These are phyloP conservation scores for Diaporthe helianthi DNA, from an alignment of 2,329 filamentous ascomycete genomes.

Conservation along the genomic window DNA sequence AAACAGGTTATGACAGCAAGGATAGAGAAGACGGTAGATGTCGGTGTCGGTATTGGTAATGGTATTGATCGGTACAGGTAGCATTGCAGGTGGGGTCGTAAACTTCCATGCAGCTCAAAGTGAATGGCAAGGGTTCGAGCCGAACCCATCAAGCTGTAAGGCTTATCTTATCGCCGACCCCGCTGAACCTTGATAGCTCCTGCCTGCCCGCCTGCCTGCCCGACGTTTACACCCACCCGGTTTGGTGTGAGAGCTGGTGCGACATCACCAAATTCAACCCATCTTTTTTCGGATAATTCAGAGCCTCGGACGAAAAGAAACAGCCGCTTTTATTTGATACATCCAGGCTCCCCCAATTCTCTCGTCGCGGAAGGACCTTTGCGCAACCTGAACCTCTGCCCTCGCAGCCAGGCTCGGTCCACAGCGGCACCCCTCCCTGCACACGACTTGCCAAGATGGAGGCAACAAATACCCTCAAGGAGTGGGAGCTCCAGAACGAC, in stretches of 20 bases:
- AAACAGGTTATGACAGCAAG: neutral
- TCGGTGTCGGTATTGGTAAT: neutral
- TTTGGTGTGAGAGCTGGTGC: neutral
- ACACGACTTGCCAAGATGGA: conserved; percentile 28
- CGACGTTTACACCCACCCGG: conserved; percentile 25
- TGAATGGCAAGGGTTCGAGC: neutral
- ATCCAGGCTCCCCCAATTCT: neutral
- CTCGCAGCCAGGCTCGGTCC: neutral
- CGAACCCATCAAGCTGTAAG: neutral
- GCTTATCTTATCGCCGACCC: conserved; percentile 35
- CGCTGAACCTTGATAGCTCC: conserved; percentile 25
- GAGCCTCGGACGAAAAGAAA: neutral
- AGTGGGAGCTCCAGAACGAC: conserved; percentile 80
- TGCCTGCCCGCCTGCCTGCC: neutral
- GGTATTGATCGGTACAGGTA: no score
- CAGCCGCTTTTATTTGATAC: neutral
- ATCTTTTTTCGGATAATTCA: neutral
- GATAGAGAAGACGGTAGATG: neutral
- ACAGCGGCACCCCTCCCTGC: neutral
- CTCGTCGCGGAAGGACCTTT: neutral
- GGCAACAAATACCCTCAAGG: conserved; percentile 31
- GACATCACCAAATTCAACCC: neutral
- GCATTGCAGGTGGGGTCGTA: neutral
- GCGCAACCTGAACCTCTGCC: neutral
- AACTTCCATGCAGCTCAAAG: neutral